Percentiles rank a stretch among this genome's conserved stretches.
phyloP scores from a whole-genome alignment of 1,284 basidiomycete species.

The Leccinum subrobustum region DNA sequence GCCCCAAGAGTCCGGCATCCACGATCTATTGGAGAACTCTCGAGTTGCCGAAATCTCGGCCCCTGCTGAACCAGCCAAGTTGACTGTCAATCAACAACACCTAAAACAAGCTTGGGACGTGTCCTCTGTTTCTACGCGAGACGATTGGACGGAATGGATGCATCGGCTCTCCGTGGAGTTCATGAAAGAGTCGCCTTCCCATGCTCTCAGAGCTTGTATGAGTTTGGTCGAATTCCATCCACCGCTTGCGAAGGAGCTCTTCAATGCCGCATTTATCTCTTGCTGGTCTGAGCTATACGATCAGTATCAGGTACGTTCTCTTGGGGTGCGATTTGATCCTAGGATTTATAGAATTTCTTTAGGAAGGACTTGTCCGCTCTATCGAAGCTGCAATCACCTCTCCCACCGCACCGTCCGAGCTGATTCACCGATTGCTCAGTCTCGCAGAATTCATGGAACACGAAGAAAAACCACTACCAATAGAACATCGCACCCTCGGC shows the following conservation, averaged over 20 bases:
- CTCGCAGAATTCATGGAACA: conserved; percentile 99
- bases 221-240: conserved; percentile 91
- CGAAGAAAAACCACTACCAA: conserved; percentile 94
- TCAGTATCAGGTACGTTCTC: conserved; percentile 77
- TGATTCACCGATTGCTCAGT: conserved; percentile 93
- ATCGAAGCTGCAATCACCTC: conserved; percentile 90
- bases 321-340: neutral
- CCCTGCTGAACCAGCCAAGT: conserved; percentile 81
- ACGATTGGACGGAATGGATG: conserved; percentile 98
- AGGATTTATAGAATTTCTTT: conserved; percentile 9
- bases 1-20: conserved; percentile 68
- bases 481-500: conserved; percentile 91
- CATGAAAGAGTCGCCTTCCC: conserved; percentile 97
- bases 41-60: conserved; percentile 71
- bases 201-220: conserved; percentile 95
- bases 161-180: conserved; percentile 92
- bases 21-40: conserved; percentile 63
- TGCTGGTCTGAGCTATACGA: conserved; percentile 98
- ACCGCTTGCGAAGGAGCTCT: conserved; percentile 91
- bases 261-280: conserved; percentile 98
- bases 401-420: conserved; percentile 78
- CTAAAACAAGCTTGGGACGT: conserved; percentile 97
- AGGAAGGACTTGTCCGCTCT: conserved; percentile 92
- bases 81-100: conserved; percentile 97
- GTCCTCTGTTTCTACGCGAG: conserved; percentile 73